Base-by-base conservation (phyloP, 2,329 filamentous ascomycete genomes). In the Exophiala viscosa region DNA sequence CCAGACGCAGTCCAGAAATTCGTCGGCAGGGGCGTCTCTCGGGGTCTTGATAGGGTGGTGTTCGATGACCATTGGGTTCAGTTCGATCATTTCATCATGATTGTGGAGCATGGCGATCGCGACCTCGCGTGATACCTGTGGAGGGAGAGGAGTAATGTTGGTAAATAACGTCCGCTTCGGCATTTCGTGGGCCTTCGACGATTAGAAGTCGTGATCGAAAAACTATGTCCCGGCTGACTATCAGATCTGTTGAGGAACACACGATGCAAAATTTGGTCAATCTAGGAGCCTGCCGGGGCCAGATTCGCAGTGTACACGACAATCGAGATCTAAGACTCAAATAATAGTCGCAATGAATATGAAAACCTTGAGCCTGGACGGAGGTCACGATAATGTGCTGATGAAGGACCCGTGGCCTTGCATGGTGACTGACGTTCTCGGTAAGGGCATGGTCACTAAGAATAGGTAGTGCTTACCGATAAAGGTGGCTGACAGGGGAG, bases 11-110 rank as follows among this genome's bases (percentile, higher is more conserved):
- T 81, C 74, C 31, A 62, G 51, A 55, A 77, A 81, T 72, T 95
- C 90, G 61, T 93, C 88, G 13, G 82, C 73, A 0, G 81, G 75
- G 10, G 86, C 84, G 65, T 84, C 79, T 18, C 77, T 65, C 0
- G 89, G 88, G 1, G 88, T 78, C 42, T 80, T 77, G 69, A 88
- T 88, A 31, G 76, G 77, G 60, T 84, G 79, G 52, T 88, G 81
- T 55, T 87, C 83, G 57, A 86, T 82, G 50, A 95, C 86, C 43
- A 95, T 77, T 1, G 90, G 90, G 69, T 95, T 95, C 52, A 95
- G 76, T 66, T 92, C 86, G 64, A 95, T 95, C 85, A 96, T 95
- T 62, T 84, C 84, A 45, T 78, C 69, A 70, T 95, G 89, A 68
- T 86, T 79, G 68, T 90, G 88, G 31, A 95, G 82, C 60, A 88